These are phyloP conservation scores for Acanthamoeba lenticulata DNA, from an alignment of 208 protist species.

Conservation along the genomic window DNA sequence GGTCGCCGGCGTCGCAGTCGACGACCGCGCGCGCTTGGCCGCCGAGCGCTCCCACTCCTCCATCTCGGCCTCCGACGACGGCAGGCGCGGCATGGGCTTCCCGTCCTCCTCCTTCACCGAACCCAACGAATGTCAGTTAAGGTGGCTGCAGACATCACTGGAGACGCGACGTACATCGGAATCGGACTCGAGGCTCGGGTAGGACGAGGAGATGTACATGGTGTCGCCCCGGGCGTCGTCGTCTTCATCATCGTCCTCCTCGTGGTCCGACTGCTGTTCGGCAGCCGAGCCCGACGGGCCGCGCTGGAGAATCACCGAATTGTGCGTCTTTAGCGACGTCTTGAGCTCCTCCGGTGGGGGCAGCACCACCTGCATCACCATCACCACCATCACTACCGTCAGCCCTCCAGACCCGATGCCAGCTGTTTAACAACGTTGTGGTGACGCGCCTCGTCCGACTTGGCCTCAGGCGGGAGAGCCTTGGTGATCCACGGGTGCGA, in stretches of 20 bases:
- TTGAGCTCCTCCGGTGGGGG: constrained; percentile 17
- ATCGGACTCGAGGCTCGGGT: not conserved
- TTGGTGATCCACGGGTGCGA: constrained; percentile 80
- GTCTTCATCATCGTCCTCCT: not conserved
- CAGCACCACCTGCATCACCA: not conserved
- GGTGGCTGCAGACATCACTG: not conserved
- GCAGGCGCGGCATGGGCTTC: not conserved
- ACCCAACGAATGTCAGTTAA: not conserved
- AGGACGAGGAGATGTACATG: constrained; percentile 45
- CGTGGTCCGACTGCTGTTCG: not conserved
- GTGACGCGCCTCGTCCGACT: not conserved
- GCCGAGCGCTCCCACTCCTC: constrained; percentile 42
- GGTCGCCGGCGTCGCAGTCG: not conserved
- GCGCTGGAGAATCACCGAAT: constrained; percentile 10
- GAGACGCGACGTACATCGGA: not conserved
- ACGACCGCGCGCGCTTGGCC: not conserved
- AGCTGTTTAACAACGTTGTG: not conserved
- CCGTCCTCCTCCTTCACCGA: not conserved
- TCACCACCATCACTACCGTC: not conserved
- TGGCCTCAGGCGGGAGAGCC: not conserved
- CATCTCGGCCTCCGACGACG: constrained; percentile 19
- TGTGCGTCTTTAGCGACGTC: constrained; percentile 41
- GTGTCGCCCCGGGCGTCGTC: constrained; percentile 2
- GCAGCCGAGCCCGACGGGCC: not conserved
- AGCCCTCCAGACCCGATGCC: not conserved